phyloP scores from a whole-genome alignment of 2,329 filamentous ascomycete genomes.

The Pezicula rhizophila region DNA sequence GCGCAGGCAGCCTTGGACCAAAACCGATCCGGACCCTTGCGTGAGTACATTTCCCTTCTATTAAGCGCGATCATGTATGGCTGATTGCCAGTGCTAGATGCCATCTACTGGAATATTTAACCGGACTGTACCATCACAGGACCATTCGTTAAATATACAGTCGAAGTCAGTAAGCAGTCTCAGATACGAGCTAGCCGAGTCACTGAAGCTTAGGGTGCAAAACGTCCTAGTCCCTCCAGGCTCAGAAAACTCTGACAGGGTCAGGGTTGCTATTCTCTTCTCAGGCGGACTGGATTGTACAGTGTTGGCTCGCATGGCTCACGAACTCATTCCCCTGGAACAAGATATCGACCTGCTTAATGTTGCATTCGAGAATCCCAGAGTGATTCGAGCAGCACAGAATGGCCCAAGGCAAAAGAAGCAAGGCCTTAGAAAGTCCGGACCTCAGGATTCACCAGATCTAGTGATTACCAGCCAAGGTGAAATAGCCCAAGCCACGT shows the following conservation, averaged over 20 bases:
- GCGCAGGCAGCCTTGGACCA: conserved; percentile 10
- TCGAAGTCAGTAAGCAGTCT: conserved; percentile 49
- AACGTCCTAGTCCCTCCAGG: conserved; percentile 55
- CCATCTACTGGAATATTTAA: conserved; percentile 25
- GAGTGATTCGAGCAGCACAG: conserved; percentile 53
- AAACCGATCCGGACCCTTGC: background rate
- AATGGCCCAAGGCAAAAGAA: conserved; percentile 27
- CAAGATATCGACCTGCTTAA: conserved; percentile 85
- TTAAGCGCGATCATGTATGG: background rate
- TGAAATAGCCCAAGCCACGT: conserved; percentile 18
- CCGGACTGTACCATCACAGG: conserved; percentile 30
- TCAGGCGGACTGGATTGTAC: conserved; percentile 94
- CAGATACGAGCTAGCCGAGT: conserved; percentile 48
- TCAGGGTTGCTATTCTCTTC: conserved; percentile 74
- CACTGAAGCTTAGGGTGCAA: conserved; percentile 58
- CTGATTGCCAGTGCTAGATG: background rate
- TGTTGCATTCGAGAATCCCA: conserved; percentile 93
- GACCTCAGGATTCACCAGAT: background rate
- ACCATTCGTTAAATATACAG: conserved; percentile 27
- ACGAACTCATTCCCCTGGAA: conserved; percentile 64
- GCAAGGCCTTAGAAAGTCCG: conserved; percentile 11
- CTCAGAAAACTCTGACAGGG: conserved; percentile 27
- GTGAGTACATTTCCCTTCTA: conserved; percentile 3
- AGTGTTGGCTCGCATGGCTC: conserved; percentile 71
- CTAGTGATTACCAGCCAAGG: background rate